Conservation (phyloP, 306 rosid genomes). For the Amphicarpaea edgeworthii region DNA sequence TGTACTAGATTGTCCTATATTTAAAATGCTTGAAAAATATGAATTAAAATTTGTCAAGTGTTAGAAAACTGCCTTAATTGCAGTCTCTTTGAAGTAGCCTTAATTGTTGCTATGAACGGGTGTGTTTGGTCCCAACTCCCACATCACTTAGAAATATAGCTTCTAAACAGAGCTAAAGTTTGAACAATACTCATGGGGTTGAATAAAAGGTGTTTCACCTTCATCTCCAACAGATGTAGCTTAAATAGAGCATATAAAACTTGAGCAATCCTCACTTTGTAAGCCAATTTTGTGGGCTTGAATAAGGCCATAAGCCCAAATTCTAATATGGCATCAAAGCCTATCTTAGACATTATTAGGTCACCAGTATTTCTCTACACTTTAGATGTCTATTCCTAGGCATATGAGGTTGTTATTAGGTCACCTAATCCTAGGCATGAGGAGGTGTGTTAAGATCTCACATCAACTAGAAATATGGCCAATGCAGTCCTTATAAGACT, state of each 20-base stretch:
- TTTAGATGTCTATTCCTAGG: too few species aligned
- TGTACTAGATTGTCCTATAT: neutral
- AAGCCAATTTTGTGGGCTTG: too few species aligned
- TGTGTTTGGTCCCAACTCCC: neutral
- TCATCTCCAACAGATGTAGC: too few species aligned
- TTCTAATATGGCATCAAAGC: too few species aligned
- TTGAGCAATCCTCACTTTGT: too few species aligned
- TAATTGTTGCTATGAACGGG: neutral
- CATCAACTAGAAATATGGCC: too few species aligned
- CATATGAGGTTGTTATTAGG: too few species aligned
- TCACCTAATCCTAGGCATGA: too few species aligned
- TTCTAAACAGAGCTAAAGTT: neutral
- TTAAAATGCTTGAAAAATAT: conserved; percentile 1
- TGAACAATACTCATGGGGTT: neutral
- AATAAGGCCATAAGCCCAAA: neutral
- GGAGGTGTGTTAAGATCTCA: too few species aligned
- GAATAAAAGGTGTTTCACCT: neutral
- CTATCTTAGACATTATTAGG: neutral
- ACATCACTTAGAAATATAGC: neutral
- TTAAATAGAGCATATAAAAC: too few species aligned
- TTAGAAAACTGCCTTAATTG: neutral
- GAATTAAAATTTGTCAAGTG: neutral
- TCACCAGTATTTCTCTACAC: neutral
- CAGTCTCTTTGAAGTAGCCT: neutral
- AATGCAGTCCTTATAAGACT: too few species aligned